These are phyloP conservation scores for Rhizopus sp. DNA, from an alignment of 371 early-diverging fungal species.

Conservation along the genomic window DNA sequence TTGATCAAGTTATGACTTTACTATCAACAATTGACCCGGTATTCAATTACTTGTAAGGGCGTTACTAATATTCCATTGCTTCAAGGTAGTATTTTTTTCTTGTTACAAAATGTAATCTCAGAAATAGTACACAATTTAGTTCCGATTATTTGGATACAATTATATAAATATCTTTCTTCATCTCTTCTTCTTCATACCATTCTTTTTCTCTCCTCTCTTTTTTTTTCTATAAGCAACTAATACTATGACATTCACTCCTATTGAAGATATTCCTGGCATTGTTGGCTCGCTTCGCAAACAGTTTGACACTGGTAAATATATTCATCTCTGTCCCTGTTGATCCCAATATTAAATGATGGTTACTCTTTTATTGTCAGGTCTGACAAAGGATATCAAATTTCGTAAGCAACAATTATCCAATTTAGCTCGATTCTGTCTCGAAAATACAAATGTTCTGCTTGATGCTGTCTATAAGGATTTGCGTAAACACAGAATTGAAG, in stretches of 20 bases:
- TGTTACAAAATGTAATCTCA: too few species aligned
- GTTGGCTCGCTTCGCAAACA: slow-evolving; percentile 51
- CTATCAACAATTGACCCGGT: too few species aligned
- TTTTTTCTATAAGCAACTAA: too few species aligned
- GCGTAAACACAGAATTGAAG: slow-evolving; percentile 57
- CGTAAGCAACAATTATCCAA: slow-evolving; percentile 77
- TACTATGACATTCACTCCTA: slow-evolving; percentile 25
- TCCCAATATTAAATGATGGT: background rate
- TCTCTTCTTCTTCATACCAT: too few species aligned
- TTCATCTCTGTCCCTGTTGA: background rate
- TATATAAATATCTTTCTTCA: too few species aligned
- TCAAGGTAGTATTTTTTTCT: too few species aligned
- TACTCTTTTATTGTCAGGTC: slow-evolving; percentile 24
- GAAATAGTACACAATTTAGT: too few species aligned
- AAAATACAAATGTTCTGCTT: slow-evolving; percentile 61
- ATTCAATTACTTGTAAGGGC: too few species aligned
- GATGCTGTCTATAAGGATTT: slow-evolving; percentile 77
- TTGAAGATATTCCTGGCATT: slow-evolving; percentile 35
- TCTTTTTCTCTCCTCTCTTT: too few species aligned
- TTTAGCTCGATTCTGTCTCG: slow-evolving; percentile 63
- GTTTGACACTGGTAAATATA: slow-evolving; percentile 43
- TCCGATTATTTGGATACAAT: too few species aligned
- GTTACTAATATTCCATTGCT: too few species aligned
- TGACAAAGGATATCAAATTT: slow-evolving; percentile 60
- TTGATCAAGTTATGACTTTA: too few species aligned